These are phyloP conservation scores for Clarireedia homoeocarpa DNA, from an alignment of 2,329 filamentous ascomycete species.

Conservation along the genomic window DNA sequence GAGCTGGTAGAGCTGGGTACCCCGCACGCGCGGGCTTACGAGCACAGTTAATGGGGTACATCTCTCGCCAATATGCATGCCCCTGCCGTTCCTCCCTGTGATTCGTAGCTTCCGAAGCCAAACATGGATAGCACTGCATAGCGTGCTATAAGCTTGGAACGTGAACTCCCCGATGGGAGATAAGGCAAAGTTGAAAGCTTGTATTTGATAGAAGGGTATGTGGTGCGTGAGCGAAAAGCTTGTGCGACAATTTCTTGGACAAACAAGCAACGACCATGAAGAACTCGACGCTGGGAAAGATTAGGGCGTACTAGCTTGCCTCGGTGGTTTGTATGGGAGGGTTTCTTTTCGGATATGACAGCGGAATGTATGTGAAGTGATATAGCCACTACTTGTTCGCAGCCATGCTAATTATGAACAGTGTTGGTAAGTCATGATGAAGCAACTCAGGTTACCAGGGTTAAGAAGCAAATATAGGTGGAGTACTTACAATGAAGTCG, in stretches of 20 bases:
- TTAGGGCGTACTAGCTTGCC: constrained; percentile 44
- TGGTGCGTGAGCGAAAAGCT: no score
- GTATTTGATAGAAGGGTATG: no score
- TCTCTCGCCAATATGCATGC: background rate
- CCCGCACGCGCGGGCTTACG: background rate
- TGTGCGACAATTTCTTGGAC: no score
- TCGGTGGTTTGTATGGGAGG: constrained; percentile 44
- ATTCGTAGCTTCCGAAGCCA: background rate
- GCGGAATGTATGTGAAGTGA: constrained; percentile 28
- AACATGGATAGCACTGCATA: background rate
- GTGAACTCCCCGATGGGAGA: background rate
- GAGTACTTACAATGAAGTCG: constrained; percentile 37
- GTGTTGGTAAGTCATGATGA: constrained; percentile 23
- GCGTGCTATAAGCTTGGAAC: background rate
- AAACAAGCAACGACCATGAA: constrained; percentile 10
- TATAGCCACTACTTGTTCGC: constrained; percentile 14
- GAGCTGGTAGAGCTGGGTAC: background rate
- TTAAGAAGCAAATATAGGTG: constrained; percentile 30
- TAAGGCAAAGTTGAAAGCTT: background rate
- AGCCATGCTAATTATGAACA: constrained; percentile 15
- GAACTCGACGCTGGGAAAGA: constrained; percentile 28
- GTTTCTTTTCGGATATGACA: constrained; percentile 39
- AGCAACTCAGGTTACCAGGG: background rate
- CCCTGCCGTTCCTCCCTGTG: background rate
- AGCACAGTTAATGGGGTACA: no score